Evolutionary conservation across 176 grass and related monocot species (phyloP).

Genomic region (Oryza meridionalis): DNA sequence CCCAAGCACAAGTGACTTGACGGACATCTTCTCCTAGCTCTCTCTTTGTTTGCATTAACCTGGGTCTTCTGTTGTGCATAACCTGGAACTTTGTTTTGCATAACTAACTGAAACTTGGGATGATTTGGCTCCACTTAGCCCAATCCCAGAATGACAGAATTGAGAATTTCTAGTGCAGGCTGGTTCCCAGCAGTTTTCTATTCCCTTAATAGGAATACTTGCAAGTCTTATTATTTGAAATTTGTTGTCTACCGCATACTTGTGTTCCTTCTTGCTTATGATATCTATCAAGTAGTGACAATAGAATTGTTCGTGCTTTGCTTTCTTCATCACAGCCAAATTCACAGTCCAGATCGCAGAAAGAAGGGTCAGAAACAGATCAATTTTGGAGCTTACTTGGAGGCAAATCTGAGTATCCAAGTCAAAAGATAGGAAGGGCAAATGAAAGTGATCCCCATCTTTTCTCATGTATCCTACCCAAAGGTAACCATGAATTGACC

Average conservation of each 20-base stretch:
- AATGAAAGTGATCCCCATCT: constrained; percentile 85
- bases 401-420: constrained; percentile 79
- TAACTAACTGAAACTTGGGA: neutral
- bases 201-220: neutral
- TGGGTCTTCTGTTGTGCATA: too few relatives aligned
- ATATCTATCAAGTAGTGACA: constrained; percentile 13
- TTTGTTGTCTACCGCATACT: neutral
- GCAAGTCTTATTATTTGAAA: constrained; percentile 8
- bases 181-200: neutral
- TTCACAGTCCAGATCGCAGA: constrained; percentile 67
- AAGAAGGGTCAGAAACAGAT: constrained; percentile 86
- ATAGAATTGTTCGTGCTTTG: neutral
- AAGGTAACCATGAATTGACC: constrained; percentile 57
- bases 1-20: too few relatives aligned
- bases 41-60: too few relatives aligned
- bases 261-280: constrained; percentile 1
- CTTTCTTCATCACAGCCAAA: constrained; percentile 63
- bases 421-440: constrained; percentile 78
- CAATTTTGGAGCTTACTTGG: constrained; percentile 91
- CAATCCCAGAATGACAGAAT: neutral
- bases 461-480: constrained; percentile 70
- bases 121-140: neutral
- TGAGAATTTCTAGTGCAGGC: neutral
- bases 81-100: too few relatives aligned
- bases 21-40: too few relatives aligned